Percentiles rank a stretch among this genome's conserved stretches.
Conservation (phyloP, 1,139 yeast genomes). For the Taphrina wiesneri region DNA sequence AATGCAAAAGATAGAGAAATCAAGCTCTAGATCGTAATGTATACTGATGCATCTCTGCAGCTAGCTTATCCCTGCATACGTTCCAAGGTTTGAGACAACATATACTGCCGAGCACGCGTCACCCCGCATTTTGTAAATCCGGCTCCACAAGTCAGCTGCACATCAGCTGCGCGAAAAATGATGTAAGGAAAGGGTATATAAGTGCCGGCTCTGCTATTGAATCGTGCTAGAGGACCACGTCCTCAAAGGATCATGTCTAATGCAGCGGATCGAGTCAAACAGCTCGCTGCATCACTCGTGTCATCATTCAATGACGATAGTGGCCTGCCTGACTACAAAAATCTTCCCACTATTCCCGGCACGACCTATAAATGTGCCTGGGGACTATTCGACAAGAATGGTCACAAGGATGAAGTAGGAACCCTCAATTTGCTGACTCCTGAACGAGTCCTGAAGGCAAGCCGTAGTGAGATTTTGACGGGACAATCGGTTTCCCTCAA, state of each 20-base stretch:
- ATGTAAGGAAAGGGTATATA: neutral
- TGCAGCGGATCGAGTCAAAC: neutral
- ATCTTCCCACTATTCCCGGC: constrained; percentile 19
- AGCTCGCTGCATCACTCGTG: constrained; percentile 3
- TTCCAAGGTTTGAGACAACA: neutral
- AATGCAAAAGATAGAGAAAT: constrained; percentile 17
- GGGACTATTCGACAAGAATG: constrained; percentile 28
- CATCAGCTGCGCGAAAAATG: neutral
- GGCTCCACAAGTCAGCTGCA: neutral
- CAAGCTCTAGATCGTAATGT: neutral
- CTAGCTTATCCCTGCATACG: neutral
- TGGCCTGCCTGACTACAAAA: constrained; percentile 12
- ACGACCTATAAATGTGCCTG: constrained; percentile 30
- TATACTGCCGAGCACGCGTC: no score
- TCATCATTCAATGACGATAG: constrained; percentile 12
- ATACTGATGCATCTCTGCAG: neutral
- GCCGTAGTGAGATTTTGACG: constrained; percentile 38
- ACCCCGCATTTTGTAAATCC: neutral
- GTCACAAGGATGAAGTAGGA: constrained; percentile 37
- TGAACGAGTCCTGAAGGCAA: constrained; percentile 46
- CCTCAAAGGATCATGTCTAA: neutral
- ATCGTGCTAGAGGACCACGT: no score
- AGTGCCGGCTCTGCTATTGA: no score
- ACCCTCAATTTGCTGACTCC: constrained; percentile 40
- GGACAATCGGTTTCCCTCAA: constrained; percentile 37